A percentile compares a stretch with the other conserved stretches of the same genome.
phyloP scores from a whole-genome alignment of 2,329 filamentous ascomycete genomes.

The Boeremia lycopersici region DNA sequence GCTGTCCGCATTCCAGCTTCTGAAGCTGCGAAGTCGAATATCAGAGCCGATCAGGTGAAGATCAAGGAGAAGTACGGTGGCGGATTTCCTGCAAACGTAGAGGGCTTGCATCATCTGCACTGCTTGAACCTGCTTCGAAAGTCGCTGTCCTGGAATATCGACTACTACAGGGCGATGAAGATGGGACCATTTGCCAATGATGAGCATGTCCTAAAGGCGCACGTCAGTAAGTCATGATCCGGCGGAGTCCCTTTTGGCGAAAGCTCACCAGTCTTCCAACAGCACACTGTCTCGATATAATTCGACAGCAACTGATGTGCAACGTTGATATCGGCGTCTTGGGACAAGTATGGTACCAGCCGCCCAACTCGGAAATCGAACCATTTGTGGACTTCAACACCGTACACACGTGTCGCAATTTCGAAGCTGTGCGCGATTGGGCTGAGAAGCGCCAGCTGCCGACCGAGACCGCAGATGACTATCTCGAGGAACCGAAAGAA shows the following conservation, averaged over 20 bases:
- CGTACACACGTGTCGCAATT: conserved; percentile 63
- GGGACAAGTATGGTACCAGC: conserved; percentile 65
- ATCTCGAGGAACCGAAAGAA: conserved; percentile 47
- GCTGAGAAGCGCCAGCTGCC: conserved; percentile 60
- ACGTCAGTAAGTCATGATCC: conserved; percentile 58
- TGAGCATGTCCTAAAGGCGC: conserved; percentile 59
- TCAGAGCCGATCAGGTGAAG: conserved; percentile 63
- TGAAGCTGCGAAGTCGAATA: conserved; percentile 57
- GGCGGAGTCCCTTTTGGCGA: neutral
- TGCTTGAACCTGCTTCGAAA: conserved; percentile 68
- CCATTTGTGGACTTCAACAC: conserved; percentile 69
- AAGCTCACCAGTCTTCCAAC: neutral
- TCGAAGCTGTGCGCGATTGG: conserved; percentile 60
- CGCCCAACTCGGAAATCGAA: conserved; percentile 53
- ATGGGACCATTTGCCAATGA: conserved; percentile 62
- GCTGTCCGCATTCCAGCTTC: conserved; percentile 56
- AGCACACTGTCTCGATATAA: conserved; percentile 65
- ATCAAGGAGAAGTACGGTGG: conserved; percentile 63
- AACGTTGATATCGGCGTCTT: conserved; percentile 64
- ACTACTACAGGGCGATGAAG: conserved; percentile 60
- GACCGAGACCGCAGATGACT: conserved; percentile 43
- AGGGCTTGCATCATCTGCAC: conserved; percentile 63
- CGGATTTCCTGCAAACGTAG: conserved; percentile 63
- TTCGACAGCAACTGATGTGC: conserved; percentile 69
- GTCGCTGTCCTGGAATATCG: conserved; percentile 63